Evolutionary conservation across 2,329 filamentous ascomycete genomes (phyloP).

Genomic region (Teratosphaeria gauchensis): DNA sequence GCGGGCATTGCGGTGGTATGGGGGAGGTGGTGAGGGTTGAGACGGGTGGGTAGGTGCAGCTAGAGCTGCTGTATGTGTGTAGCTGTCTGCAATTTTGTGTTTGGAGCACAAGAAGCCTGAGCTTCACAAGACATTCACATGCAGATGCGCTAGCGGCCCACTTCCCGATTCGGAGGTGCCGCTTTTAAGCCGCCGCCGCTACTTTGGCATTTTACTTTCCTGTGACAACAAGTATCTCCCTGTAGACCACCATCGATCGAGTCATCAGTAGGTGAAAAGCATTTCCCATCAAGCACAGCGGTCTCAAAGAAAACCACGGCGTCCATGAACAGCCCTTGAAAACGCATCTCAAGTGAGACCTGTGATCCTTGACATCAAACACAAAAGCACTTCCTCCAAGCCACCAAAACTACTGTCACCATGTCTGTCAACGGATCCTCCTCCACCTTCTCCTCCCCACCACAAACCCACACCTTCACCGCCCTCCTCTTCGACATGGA

Average conservation of each 20-base stretch:
- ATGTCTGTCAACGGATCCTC: slow-evolving; percentile 19
- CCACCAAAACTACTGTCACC: background rate
- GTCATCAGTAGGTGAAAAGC: too few species aligned
- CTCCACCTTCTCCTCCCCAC: slow-evolving; percentile 32
- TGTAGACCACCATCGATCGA: too few species aligned
- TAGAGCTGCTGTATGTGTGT: background rate
- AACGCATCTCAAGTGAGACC: background rate
- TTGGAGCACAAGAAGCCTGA: background rate
- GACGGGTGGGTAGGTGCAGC: background rate
- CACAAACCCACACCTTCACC: slow-evolving; percentile 31
- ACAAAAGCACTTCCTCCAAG: background rate
- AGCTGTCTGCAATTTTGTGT: background rate
- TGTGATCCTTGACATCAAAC: too few species aligned
- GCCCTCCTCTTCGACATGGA: slow-evolving; percentile 64
- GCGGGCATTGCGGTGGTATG: slow-evolving; percentile 19
- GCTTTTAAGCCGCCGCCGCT: too few species aligned
- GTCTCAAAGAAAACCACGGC: too few species aligned
- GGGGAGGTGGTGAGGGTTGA: background rate
- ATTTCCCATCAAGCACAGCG: too few species aligned
- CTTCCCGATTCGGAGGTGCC: too few species aligned
- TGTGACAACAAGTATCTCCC: too few species aligned
- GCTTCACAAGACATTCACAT: background rate
- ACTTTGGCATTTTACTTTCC: too few species aligned
- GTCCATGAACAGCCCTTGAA: too few species aligned
- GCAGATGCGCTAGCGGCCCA: background rate